Conservation (phyloP, 495 filamentous ascomycete genomes). For the Barbatosphaeria neglecta region DNA sequence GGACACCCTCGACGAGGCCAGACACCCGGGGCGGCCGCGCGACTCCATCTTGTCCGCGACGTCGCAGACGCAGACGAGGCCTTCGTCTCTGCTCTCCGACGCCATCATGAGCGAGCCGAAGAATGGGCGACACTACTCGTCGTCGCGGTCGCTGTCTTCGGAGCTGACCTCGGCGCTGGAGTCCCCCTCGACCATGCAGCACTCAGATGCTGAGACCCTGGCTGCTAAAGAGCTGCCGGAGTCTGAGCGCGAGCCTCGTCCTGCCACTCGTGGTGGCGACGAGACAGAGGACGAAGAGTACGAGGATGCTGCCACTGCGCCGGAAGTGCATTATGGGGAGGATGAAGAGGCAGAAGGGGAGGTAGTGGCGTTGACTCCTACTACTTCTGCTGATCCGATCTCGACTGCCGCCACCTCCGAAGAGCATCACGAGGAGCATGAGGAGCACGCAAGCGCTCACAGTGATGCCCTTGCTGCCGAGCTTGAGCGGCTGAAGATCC, state of each 20-base stretch:
- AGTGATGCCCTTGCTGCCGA: constrained; percentile 43
- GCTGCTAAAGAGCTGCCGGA: constrained; percentile 12
- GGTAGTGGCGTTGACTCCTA: background rate
- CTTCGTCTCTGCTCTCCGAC: constrained; percentile 89
- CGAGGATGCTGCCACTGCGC: background rate
- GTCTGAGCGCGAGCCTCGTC: background rate
- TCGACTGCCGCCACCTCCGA: constrained; percentile 8
- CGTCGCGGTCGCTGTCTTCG: constrained; percentile 90
- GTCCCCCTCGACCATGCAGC: constrained; percentile 55
- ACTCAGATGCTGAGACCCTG: constrained; percentile 44
- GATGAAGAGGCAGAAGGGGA: background rate
- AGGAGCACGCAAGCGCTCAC: too few relatives aligned
- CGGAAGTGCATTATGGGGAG: background rate
- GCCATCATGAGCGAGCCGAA: constrained; percentile 63
- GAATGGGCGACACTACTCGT: constrained; percentile 68
- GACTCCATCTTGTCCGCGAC: constrained; percentile 44
- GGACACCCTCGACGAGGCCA: constrained; percentile 73
- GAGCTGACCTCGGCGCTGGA: constrained; percentile 90
- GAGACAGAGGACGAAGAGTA: background rate
- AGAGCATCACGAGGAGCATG: too few relatives aligned
- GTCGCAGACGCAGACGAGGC: constrained; percentile 49
- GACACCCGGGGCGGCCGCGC: constrained; percentile 46
- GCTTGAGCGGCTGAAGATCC: constrained; percentile 54
- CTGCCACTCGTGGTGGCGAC: background rate
- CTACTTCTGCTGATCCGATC: constrained; percentile 4